Percentiles rank a stretch among this genome's conserved stretches.
phyloP scores from a whole-genome alignment of 2,329 filamentous ascomycete species.

The Alternaria gaisen region DNA sequence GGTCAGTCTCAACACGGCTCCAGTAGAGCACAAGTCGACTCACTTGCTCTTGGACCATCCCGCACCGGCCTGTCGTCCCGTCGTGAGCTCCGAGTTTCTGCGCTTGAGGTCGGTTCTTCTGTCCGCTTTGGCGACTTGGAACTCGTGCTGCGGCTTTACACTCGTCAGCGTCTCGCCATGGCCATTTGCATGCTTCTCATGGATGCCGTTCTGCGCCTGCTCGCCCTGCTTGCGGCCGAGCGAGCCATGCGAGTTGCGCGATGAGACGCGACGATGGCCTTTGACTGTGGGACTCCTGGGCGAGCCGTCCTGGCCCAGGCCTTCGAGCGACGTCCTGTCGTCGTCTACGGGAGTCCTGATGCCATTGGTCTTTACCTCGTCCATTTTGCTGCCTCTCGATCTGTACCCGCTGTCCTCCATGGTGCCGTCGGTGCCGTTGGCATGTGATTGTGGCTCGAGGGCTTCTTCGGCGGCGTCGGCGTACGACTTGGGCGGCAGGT shows the following conservation, averaged over 20 bases:
- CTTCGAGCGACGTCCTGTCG: conserved; percentile 37
- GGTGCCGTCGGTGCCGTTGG: conserved; percentile 25
- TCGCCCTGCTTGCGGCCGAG: conserved; percentile 42
- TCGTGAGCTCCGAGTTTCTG: conserved; percentile 56
- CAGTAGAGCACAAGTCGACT: conserved; percentile 17
- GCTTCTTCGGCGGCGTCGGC: conserved; percentile 53
- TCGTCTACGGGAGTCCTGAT: conserved; percentile 19
- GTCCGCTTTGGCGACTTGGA: conserved; percentile 41
- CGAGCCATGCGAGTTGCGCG: conserved; percentile 43
- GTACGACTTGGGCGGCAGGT: conserved; percentile 56
- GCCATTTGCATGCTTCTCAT: conserved; percentile 53
- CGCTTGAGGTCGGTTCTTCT: conserved; percentile 42
- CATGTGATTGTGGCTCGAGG: conserved; percentile 39
- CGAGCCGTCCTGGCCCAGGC: conserved; percentile 43
- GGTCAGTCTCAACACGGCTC: neutral
- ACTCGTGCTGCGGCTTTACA: conserved; percentile 52
- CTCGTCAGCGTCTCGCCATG: conserved; percentile 58
- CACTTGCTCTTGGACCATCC: conserved; percentile 62
- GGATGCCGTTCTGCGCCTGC: conserved; percentile 30
- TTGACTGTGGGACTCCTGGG: conserved; percentile 44
- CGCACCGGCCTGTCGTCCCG: conserved; percentile 62
- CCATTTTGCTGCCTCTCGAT: conserved; percentile 3
- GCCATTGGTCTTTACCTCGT: conserved; percentile 26
- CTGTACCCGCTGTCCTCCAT: conserved; percentile 15
- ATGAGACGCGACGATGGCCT: conserved; percentile 41